These are phyloP conservation scores for Groenewaldozyma sp. DNA, from an alignment of 1,139 yeast genomes.

Conservation along the genomic window DNA sequence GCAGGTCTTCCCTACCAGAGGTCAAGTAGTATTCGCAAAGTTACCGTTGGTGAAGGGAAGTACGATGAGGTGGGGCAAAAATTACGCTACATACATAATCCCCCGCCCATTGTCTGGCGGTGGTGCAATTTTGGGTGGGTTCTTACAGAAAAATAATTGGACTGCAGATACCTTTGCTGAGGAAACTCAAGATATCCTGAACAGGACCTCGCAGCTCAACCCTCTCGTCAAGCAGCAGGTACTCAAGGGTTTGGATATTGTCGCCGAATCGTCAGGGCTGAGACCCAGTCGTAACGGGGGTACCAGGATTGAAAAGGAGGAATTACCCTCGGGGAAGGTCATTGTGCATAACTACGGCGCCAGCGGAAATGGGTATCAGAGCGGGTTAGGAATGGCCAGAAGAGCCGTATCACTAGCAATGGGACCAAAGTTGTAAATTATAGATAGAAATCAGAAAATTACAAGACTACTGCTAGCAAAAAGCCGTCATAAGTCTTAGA, in stretches of 20 bases:
- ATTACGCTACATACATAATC: constrained; percentile 40
- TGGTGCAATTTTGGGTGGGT: constrained; percentile 61
- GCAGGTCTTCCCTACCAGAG: constrained; percentile 52
- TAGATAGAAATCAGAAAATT: background rate
- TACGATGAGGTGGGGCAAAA: constrained; percentile 11
- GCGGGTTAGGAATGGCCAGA: constrained; percentile 56
- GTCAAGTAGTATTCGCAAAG: constrained; percentile 55
- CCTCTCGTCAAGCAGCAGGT: constrained; percentile 40
- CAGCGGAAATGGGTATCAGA: constrained; percentile 68
- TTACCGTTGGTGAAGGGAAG: constrained; percentile 33
- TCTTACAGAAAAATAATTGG: constrained; percentile 49
- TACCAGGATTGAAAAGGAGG: constrained; percentile 48
- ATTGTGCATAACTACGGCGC: constrained; percentile 70
- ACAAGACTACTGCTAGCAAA: constrained; percentile 10
- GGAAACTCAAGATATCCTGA: constrained; percentile 49
- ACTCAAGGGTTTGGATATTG: constrained; percentile 23
- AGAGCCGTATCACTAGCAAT: constrained; percentile 33
- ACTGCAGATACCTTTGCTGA: constrained; percentile 43
- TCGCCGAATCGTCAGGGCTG: constrained; percentile 56
- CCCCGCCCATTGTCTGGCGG: constrained; percentile 57
- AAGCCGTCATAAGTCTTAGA: constrained; percentile 14
- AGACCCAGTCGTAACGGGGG: constrained; percentile 68
- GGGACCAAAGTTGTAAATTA: background rate
- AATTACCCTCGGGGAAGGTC: constrained; percentile 27
- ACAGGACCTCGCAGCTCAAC: constrained; percentile 42